Conservation (phyloP, 768 basidiomycete species). For the Hydnum rufescens region DNA sequence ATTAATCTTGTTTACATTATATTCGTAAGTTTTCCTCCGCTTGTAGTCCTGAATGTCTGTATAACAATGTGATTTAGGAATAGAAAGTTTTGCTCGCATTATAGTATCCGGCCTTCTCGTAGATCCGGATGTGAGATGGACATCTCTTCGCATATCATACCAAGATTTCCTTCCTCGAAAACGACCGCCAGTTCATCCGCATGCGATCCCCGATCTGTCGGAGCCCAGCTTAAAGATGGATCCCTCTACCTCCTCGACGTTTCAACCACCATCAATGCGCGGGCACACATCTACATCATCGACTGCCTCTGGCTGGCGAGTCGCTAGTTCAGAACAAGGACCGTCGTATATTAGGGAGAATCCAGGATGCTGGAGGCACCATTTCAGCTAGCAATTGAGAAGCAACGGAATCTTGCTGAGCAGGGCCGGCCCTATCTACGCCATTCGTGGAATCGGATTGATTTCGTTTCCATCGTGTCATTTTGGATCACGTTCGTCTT, state of each 20-base stretch:
- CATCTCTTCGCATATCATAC: too few relatives aligned
- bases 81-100: conserved; percentile 78
- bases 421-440: conserved; percentile 60
- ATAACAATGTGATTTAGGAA: conserved; percentile 20
- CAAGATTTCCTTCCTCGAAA: too few relatives aligned
- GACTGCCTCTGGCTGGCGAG: too few relatives aligned
- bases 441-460: conserved; percentile 83
- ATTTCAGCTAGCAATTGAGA: conserved; percentile 21
- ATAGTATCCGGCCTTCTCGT: conserved; percentile 76
- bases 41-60: conserved; percentile 1
- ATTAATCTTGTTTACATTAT: conserved; percentile 67
- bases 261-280: too few relatives aligned
- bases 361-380: conserved; percentile 12
- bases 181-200: too few relatives aligned
- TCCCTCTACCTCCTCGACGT: too few relatives aligned
- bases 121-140: conserved; percentile 42
- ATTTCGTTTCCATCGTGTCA: conserved; percentile 62
- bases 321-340: too few relatives aligned
- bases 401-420: conserved; percentile 15
- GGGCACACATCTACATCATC: too few relatives aligned
- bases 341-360: too few relatives aligned
- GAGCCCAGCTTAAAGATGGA: too few relatives aligned
- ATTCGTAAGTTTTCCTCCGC: conserved; percentile 39
- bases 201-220: too few relatives aligned
- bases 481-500: conserved; percentile 78